Conservation (phyloP, 345 rosid species). For the Carallia pectinifolia region DNA sequence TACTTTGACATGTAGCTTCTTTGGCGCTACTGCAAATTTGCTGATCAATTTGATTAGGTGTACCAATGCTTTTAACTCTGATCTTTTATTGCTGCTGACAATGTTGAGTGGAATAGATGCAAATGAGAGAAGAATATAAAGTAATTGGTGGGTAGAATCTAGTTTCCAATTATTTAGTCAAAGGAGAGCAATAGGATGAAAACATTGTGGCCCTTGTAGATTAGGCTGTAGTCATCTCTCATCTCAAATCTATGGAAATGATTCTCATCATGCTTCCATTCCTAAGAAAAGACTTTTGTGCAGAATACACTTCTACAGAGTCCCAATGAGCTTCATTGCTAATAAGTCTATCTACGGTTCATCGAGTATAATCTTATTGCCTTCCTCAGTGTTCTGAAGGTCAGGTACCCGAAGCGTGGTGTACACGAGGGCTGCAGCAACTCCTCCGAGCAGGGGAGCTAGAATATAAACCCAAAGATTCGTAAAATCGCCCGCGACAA, state of each 20-base stretch:
- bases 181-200: not conserved
- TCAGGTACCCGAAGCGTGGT: conserved; percentile 29
- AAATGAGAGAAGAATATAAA: not conserved
- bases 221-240: not conserved
- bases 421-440: conserved; percentile 34
- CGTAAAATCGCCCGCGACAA: conserved; percentile 39
- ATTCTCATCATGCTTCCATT: not conserved
- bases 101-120: not conserved
- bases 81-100: not conserved
- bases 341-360: conserved; percentile 7
- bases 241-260: not conserved
- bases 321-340: not conserved
- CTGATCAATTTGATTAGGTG: no score
- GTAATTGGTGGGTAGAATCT: not conserved
- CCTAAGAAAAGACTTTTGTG: not conserved
- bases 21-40: no score
- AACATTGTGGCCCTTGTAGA: not conserved
- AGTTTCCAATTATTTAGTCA: not conserved
- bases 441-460: conserved; percentile 45
- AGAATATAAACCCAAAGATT: conserved; percentile 43
- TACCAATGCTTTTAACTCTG: no score
- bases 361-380: not conserved
- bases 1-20: not conserved
- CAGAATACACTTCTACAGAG: not conserved
- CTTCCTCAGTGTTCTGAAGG: conserved; percentile 24